Evolutionary conservation across 768 basidiomycete genomes (phyloP).

Genomic region (Mycena metata): DNA sequence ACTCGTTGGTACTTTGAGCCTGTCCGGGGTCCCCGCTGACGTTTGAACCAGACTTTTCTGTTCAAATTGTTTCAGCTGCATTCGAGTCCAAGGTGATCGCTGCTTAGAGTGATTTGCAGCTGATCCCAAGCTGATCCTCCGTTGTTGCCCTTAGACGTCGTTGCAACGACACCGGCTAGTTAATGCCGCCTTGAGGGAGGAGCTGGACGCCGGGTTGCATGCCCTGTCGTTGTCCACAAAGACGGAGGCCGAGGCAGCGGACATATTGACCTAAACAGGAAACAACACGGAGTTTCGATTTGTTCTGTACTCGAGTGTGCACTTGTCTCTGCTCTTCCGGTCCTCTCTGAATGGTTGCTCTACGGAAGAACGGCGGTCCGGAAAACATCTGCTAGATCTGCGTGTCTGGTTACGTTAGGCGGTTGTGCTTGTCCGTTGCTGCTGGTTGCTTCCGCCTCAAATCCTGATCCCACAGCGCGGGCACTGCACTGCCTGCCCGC

Average conservation of each 20-base stretch:
- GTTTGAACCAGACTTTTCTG: constrained; percentile 73
- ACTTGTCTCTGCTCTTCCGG: not conserved
- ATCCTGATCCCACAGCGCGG: constrained; percentile 34
- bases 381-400: constrained; percentile 22
- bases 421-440: constrained; percentile 26
- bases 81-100: constrained; percentile 79
- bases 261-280: constrained; percentile 4
- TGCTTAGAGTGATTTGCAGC: constrained; percentile 27
- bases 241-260: constrained; percentile 66
- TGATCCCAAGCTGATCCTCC: constrained; percentile 25
- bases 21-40: constrained; percentile 29
- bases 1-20: constrained; percentile 72
- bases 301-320: not conserved
- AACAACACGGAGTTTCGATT: constrained; percentile 18
- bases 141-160: constrained; percentile 62
- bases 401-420: constrained; percentile 19
- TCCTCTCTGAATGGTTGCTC: not conserved
- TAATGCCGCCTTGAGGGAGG: constrained; percentile 77
- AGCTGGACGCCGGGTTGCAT: constrained; percentile 79
- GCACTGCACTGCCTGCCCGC: constrained; percentile 30
- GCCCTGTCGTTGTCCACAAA: constrained; percentile 82
- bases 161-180: constrained; percentile 89
- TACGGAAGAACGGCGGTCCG: constrained; percentile 6
- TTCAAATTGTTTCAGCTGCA: constrained; percentile 77
- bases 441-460: constrained; percentile 32